Evolutionary conservation across 2,329 filamentous ascomycete genomes (phyloP), one percentile per base, ranked within the genome.

Genomic region (Trichoderma atrobrunneum): DNA sequence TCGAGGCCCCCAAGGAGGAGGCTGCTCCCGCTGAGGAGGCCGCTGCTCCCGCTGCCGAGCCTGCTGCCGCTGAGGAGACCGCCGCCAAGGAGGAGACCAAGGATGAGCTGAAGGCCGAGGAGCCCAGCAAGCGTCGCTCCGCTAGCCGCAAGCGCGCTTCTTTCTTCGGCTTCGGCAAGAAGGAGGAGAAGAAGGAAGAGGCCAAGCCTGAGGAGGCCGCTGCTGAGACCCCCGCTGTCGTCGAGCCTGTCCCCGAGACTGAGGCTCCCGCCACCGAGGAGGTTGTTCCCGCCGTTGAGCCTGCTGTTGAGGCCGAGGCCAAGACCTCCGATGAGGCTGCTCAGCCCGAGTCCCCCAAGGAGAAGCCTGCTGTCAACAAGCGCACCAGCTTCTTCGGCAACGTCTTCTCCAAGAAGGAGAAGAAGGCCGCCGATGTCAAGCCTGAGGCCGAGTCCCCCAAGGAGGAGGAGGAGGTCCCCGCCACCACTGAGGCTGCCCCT

Each of bases 91-190:
- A 81, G 56, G 84, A 82, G 71, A 77, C 77, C 70, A 81, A 82
- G 78, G 83, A 86, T 73, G 87, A 89, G 76, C 80, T 81, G 64
- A 86, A 88, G 81, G 85, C 87, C 77, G 86, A 90, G 78, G 85
- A 89, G 79, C 82, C 87, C 75, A 54, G 48, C 48, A 90, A 73
- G 85, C 87, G 86, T 75, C 87, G 89, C 78, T 90, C 88, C 76
- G 86, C 86, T 65, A 91, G 89, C 80, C 87, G 87, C 79, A 91
- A 92, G 88, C 89, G 90, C 67, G 82, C 84, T 61, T 91, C 89
- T 70, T 87, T 91, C 83, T 91, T 92, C 77, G 87, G 87, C 76
- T 85, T 90, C 74, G 85, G 86, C 77, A 87, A 88, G 83, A 89
- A 89, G 83, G 84, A 82, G 75, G 82, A 84, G 73, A 82, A 82